These are phyloP conservation scores for Penicillium sp. DNA, from an alignment of 2,329 filamentous ascomycete genomes.

Conservation along the genomic window DNA sequence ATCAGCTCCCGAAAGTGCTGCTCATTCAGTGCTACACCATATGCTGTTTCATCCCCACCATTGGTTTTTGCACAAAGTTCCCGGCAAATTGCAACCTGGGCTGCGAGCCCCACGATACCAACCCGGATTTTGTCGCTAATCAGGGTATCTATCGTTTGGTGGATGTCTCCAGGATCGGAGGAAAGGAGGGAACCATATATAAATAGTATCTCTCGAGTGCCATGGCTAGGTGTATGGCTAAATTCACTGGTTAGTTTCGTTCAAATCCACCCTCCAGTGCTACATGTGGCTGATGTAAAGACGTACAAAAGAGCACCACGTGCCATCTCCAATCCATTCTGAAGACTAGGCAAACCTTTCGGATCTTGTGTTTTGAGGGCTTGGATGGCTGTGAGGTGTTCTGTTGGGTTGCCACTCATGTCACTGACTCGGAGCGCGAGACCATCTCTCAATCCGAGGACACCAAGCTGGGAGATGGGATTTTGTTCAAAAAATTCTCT, in stretches of 20 bases:
- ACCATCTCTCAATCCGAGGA: slow-evolving; percentile 91
- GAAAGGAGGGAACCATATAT: slow-evolving; percentile 88
- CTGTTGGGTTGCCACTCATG: slow-evolving; percentile 85
- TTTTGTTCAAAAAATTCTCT: slow-evolving; percentile 98
- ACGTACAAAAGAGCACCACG: slow-evolving; percentile 80
- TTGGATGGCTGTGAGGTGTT: slow-evolving; percentile 77
- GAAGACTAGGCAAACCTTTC: slow-evolving; percentile 74
- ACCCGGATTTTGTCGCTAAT: slow-evolving; percentile 82
- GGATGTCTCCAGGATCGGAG: slow-evolving; percentile 91
- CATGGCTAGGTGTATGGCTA: slow-evolving; percentile 86
- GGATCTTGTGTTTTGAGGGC: slow-evolving; percentile 66
- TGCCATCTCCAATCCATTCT: slow-evolving; percentile 96
- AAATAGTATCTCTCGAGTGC: slow-evolving; percentile 87
- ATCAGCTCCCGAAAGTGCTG: slow-evolving; percentile 87
- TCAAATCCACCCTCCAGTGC: neutral
- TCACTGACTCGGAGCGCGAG: slow-evolving; percentile 82
- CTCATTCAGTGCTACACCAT: slow-evolving; percentile 83
- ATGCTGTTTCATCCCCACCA: slow-evolving; percentile 67
- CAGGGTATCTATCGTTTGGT: slow-evolving; percentile 78
- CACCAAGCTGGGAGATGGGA: slow-evolving; percentile 90
- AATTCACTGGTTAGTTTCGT: slow-evolving; percentile 8
- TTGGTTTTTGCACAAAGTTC: slow-evolving; percentile 90
- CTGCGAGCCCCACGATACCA: slow-evolving; percentile 83
- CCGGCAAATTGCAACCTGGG: slow-evolving; percentile 86
- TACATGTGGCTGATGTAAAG: neutral